Percentiles rank a stretch among this genome's conserved stretches.
Evolutionary conservation across 257 asterid genomes (phyloP).

Genomic region (Petunia axillaris): DNA sequence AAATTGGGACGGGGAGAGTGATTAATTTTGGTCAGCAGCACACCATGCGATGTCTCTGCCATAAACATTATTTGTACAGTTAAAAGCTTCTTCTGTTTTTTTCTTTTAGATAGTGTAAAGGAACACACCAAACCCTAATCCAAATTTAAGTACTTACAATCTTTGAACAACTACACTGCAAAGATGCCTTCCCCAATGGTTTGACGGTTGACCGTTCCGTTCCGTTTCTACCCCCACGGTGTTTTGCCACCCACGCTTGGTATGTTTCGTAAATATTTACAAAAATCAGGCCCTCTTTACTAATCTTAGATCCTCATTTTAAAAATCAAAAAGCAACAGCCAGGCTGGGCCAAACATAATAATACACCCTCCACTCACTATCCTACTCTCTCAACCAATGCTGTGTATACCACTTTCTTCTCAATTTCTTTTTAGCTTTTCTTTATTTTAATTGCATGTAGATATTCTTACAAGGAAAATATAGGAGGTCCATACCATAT

Average conservation of each 20-base stretch:
- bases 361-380: background rate
- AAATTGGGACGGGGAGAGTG: no score
- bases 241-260: background rate
- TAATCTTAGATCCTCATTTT: background rate
- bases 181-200: constrained; percentile 7
- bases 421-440: background rate
- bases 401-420: background rate
- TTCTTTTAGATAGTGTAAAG: background rate
- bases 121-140: background rate
- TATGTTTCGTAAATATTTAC: background rate
- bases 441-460: background rate
- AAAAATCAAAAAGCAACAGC: constrained; percentile 9
- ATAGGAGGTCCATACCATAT: background rate
- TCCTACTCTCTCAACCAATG: background rate
- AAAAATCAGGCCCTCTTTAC: background rate
- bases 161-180: background rate
- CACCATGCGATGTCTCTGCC: background rate
- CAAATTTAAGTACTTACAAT: background rate
- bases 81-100: background rate
- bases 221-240: constrained; percentile 2
- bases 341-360: constrained; percentile 10
- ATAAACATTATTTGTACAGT: background rate
- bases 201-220: constrained; percentile 10
- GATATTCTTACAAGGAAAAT: background rate
- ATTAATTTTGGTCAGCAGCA: background rate